Evolutionary conservation across 169 alveolate species (phyloP), one percentile per base, ranked within the genome.

Genomic region (Plasmodium inui): DNA sequence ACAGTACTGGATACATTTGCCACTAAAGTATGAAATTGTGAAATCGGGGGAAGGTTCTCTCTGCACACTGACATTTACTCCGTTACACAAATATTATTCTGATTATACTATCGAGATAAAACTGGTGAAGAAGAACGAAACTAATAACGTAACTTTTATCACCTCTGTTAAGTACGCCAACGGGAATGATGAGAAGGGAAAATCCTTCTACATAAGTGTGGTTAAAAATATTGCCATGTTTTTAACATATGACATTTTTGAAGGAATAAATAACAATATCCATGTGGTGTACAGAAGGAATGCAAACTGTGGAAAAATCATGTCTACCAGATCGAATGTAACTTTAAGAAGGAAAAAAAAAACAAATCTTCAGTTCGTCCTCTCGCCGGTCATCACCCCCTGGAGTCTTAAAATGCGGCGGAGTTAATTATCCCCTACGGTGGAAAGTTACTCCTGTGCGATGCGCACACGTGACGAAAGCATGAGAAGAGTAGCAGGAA

Each of bases 71-170:
- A 80, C 44, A 19, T 71, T 91, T 81, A 57, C 74, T 7, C 95
- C 95, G 28, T 46, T 91, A 41, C 57, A 91, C 80, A 91, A 91
- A 81, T 46, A 91, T 71, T 91, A 91, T 30, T 91, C 95, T 32
- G 76, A 91, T 73, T 82, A 91, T 46, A 81, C 50, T 30, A 41
- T 91, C 5, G 86, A 91, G 74, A 72, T 91, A 26, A 72, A 91
- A 91, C 55, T 91, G 55, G n/a, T 41, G 46, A 89, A 80, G 39
- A 71, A 80, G 37, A 78, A 80, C 41, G 80, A 80, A 22, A 78
- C 32, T 14, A 50, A 39, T 82, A 91, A 70, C 39, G 55, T 91
- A 22, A 91, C 14, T 9, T 82, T 82, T 46, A 37, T 34, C 37
- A 50, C 95, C 57, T 30, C 28, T 32, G 55, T 91, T 26, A 91